phyloP scores from a whole-genome alignment of 208 protist genomes.

The Trypanosoma cruzi region DNA sequence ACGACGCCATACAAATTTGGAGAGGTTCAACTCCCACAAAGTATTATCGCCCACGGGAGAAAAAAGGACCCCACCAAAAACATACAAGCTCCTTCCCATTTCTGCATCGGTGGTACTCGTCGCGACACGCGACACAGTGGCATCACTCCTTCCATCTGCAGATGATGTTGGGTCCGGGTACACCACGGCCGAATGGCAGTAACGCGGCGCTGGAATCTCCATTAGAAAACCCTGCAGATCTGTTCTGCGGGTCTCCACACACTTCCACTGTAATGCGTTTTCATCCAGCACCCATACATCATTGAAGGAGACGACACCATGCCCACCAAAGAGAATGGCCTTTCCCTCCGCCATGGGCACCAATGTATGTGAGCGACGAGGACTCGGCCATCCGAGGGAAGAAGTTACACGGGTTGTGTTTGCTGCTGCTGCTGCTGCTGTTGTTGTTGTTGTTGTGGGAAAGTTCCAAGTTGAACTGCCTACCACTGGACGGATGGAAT shows the following conservation, averaged over 20 bases:
- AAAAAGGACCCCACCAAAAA: constrained; percentile 23
- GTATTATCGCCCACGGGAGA: constrained; percentile 4
- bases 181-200: constrained; percentile 25
- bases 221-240: not conserved
- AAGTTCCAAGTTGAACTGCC: not conserved
- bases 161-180: constrained; percentile 3
- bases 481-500: too few relatives aligned
- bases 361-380: constrained; percentile 23
- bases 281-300: constrained; percentile 27
- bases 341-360: constrained; percentile 5
- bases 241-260: not conserved
- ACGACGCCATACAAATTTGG: constrained; percentile 15
- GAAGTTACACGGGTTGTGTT: not conserved
- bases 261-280: constrained; percentile 10
- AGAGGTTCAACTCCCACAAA: constrained; percentile 21
- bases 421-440: not conserved
- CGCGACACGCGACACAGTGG: not conserved
- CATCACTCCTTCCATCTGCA: not conserved
- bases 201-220: constrained; percentile 10
- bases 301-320: constrained; percentile 12
- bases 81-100: constrained; percentile 8
- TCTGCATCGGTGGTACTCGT: not conserved
- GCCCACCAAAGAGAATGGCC: constrained; percentile 17
- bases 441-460: not conserved
- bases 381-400: not conserved